Evolutionary conservation across 2,329 filamentous ascomycete species (phyloP).

Genomic region (Paraphoma chrysanthemicola): DNA sequence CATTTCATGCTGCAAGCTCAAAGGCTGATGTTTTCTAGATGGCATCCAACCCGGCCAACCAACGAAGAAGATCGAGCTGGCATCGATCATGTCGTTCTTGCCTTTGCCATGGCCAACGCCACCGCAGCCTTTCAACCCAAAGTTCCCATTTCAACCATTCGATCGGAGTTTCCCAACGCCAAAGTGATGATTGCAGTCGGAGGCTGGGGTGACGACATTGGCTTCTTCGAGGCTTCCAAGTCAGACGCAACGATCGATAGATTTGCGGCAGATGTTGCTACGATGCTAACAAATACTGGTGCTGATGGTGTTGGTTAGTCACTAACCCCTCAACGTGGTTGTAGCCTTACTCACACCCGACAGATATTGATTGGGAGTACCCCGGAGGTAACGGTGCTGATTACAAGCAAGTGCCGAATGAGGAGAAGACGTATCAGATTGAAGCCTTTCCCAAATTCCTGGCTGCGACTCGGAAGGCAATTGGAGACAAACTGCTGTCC

Average conservation of each 20-base stretch:
- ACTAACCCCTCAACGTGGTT: not conserved
- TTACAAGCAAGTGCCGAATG: conserved; percentile 69
- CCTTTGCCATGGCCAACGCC: conserved; percentile 50
- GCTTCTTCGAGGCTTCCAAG: conserved; percentile 66
- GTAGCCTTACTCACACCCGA: not conserved
- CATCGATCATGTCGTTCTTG: conserved; percentile 45
- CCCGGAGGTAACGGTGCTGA: conserved; percentile 71
- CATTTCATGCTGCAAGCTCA: not conserved
- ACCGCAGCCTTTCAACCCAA: conserved; percentile 61
- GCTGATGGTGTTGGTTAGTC: conserved; percentile 69
- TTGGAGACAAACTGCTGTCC: conserved; percentile 69
- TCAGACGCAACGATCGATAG: conserved; percentile 59
- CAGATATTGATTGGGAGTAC: conserved; percentile 73
- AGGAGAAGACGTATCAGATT: conserved; percentile 65
- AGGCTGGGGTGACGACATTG: conserved; percentile 74
- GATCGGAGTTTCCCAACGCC: conserved; percentile 62
- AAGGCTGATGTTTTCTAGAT: conserved; percentile 19
- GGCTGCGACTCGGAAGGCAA: conserved; percentile 62
- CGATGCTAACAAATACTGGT: conserved; percentile 66
- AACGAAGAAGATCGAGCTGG: conserved; percentile 36
- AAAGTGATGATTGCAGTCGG: conserved; percentile 76
- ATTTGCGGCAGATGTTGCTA: conserved; percentile 70
- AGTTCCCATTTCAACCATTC: conserved; percentile 58
- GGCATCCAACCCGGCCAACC: conserved; percentile 40
- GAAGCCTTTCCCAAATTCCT: conserved; percentile 68